Base-by-base conservation (phyloP, 169 alveolate genomes). In the Cyclospora cayetanensis region DNA sequence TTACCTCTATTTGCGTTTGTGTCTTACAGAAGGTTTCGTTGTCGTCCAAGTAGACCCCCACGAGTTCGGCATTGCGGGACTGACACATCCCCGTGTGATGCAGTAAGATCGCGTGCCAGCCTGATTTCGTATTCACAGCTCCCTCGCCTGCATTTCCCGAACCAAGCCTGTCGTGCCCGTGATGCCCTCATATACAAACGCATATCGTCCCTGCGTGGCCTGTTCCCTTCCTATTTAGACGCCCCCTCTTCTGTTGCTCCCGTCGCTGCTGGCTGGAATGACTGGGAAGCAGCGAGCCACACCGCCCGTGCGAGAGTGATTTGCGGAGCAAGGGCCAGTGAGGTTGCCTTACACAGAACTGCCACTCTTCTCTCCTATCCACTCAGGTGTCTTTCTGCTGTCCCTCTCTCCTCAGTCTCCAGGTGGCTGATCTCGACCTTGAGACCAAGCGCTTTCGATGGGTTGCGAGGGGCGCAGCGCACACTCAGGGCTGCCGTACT, bases 41-140 rank as follows among this genome's bases (percentile, higher is more conserved):
- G 86, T 76, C 41, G 86, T 41, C 66, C 34, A 34, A 50, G 86
- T 52, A 20, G 86, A 76, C n/a, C 86, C 65, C 41, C 29, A 39
- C 43, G 27, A 76, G 42, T 41, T 5, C 53, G 50, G 68, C 15
- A 27, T 76, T 18, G 86, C 9, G 7, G 22, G 22, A 4, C 15
- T 76, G 25, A 42, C 2, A n/a, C 9, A 25, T 27, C 86, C 86
- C 34, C 27, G 66, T 18, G 22, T 76, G 11, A 52, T 34, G 7
- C 86, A 76, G 86, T 76, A 76, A 1, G 86, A n/a, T n/a, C n/a
- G n/a, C n/a, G n/a, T n/a, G n/a, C n/a, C n/a, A n/a, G n/a, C n/a
- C n/a, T n/a, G n/a, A n/a, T n/a, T n/a, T n/a, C n/a, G n/a, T n/a
- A n/a, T n/a, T n/a, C n/a, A n/a, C n/a, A n/a, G n/a, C n/a, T n/a